These are phyloP conservation scores for Syzygium aqueum DNA, from an alignment of 345 rosid genomes.

Conservation along the genomic window DNA sequence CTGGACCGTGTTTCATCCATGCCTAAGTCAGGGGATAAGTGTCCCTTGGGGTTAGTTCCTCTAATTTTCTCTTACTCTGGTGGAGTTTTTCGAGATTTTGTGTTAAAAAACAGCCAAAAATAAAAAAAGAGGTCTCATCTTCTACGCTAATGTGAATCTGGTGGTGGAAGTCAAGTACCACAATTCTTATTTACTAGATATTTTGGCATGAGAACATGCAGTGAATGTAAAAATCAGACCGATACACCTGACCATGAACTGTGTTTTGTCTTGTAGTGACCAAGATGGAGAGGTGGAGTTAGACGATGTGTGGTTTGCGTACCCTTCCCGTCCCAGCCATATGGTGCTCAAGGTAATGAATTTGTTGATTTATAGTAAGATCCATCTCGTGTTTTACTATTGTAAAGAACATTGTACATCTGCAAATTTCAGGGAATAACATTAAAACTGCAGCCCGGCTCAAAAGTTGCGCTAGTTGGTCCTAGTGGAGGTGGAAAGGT, in stretches of 20 bases:
- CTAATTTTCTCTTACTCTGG: neutral
- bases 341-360: conserved; percentile 76
- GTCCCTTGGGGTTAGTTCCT: conserved; percentile 61
- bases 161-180: neutral
- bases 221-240: neutral
- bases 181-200: neutral
- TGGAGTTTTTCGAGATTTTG: neutral
- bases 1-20: conserved; percentile 77
- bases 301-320: conserved; percentile 89
- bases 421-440: conserved; percentile 60
- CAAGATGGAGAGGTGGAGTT: conserved; percentile 88
- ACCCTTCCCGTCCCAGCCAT: conserved; percentile 93
- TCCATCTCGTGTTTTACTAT: neutral
- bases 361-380: neutral
- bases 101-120: neutral
- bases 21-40: conserved; percentile 66
- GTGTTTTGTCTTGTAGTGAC: conserved; percentile 32
- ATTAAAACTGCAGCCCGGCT: conserved; percentile 66
- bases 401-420: neutral
- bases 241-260: neutral
- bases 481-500: conserved; percentile 99
- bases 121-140: neutral
- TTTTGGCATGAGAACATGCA: neutral
- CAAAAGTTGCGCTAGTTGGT: conserved; percentile 93
- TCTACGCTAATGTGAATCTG: neutral